Base-by-base conservation (phyloP, 2,329 filamentous ascomycete species). In the Talaromyces sp. region DNA sequence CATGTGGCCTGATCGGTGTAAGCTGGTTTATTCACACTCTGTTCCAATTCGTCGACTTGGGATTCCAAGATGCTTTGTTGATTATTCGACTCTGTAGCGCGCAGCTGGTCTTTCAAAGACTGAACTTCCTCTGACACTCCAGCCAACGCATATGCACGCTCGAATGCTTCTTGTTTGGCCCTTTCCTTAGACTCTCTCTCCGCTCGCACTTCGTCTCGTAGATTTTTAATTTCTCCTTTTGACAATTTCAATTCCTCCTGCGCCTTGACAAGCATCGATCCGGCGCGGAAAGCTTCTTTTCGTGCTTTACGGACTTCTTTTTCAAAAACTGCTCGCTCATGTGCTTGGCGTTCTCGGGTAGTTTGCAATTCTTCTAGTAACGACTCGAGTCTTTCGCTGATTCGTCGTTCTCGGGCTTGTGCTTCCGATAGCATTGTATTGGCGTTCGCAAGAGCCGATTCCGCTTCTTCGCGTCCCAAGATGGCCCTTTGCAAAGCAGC, bases 251-350 rank as follows among this genome's bases (percentile, higher is more conserved):
- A 67, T 65, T 82, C 79, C 66, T 87, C 85, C 69, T 87, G 84
- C 8, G 81, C 70, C 69, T 86, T 85, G 2, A 87, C 81, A 31
- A 86, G 68, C 2, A 78, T 77, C 1, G 85, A 85, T 7, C 83
- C 82, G 7, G 84, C 82, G 60, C 84, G 85, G 70, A 86, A 86
- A 1, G 84, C 84, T 69, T 87, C 85, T 71, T 87, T 87, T 19
- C 83, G 78, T 47, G 82, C 78, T 60, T 82, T 81, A 52, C 84
- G 77, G 37, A 86, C 79, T 70, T 87, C 85, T 68, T 86, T 86
- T 68, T 87, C 84, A 68, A 85, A 86, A 7, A 85, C 72, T 2
- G 75, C 70, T 67, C 81, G 74, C 68, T 82, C 80, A 63, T 82
- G 78, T 13, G 73, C 74, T 66, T 84, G 79, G 43, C 83, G 78